Conservation (phyloP, 257 asterid genomes). For the Mentha longifolia region DNA sequence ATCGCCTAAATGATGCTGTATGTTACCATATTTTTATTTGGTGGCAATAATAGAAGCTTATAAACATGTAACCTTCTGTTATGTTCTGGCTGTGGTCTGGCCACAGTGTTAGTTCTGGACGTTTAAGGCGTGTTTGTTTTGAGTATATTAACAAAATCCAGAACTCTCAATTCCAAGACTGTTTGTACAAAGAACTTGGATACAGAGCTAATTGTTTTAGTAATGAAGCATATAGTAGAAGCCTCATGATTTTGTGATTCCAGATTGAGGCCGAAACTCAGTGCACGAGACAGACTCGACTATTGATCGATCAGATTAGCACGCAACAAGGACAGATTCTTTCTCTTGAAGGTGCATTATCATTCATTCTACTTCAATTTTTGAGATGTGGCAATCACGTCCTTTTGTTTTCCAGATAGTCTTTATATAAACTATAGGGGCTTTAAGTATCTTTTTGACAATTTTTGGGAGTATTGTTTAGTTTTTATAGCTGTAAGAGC, state of each 20-base stretch:
- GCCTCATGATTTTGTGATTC: conserved; percentile 31
- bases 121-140: conserved; percentile 2
- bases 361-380: conserved; percentile 29
- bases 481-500: background rate
- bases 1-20: conserved; percentile 92
- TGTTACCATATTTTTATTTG: conserved; percentile 38
- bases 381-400: conserved; percentile 16
- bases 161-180: background rate
- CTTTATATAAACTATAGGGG: conserved; percentile 10
- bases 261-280: conserved; percentile 95
- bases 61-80: background rate
- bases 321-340: conserved; percentile 72
- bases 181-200: background rate
- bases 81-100: conserved; percentile 20
- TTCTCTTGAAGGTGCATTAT: conserved; percentile 76
- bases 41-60: conserved; percentile 19
- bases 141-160: too few relatives aligned
- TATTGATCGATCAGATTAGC: conserved; percentile 87
- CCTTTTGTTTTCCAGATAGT: conserved; percentile 1
- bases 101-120: conserved; percentile 3
- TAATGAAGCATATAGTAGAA: conserved; percentile 1
- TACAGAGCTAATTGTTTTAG: background rate
- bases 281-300: conserved; percentile 81
- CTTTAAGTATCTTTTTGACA: conserved; percentile 23
- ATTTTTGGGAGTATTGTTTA: conserved; percentile 2